Evolutionary conservation across 495 filamentous ascomycete species (phyloP).

Genomic region (Daldinia decipiens): DNA sequence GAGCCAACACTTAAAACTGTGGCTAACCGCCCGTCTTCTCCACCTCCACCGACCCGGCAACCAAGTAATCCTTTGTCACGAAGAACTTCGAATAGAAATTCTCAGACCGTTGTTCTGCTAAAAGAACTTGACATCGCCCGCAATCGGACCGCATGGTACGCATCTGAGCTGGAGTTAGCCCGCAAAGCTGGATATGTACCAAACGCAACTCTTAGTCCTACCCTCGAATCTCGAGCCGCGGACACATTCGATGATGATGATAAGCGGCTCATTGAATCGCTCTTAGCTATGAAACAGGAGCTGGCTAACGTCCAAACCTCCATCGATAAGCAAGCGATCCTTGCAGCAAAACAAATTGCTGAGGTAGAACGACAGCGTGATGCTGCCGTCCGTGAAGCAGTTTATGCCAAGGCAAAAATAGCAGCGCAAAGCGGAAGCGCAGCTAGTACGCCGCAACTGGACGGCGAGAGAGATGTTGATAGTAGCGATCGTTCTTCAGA

Average conservation of each 20-base stretch:
- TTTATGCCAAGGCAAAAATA: constrained; percentile 92
- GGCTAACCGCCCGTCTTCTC: constrained; percentile 59
- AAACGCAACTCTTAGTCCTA: constrained; percentile 74
- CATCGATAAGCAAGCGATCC: constrained; percentile 83
- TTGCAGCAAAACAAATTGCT: constrained; percentile 88
- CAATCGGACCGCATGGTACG: constrained; percentile 94
- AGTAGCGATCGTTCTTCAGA: constrained; percentile 75
- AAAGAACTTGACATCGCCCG: constrained; percentile 86
- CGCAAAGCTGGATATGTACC: constrained; percentile 86
- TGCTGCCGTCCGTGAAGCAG: constrained; percentile 88
- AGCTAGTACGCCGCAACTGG: constrained; percentile 75
- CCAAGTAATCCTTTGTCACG: constrained; percentile 60
- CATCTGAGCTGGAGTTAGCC: constrained; percentile 90
- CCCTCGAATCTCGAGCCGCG: constrained; percentile 76
- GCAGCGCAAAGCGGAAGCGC: constrained; percentile 79
- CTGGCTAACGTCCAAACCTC: constrained; percentile 84
- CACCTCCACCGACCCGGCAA: constrained; percentile 62
- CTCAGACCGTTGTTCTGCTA: constrained; percentile 69
- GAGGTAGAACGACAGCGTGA: constrained; percentile 94
- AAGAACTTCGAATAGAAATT: constrained; percentile 63
- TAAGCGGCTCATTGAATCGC: constrained; percentile 88
- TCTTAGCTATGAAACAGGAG: constrained; percentile 88
- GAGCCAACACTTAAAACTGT: constrained; percentile 58
- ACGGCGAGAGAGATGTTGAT: constrained; percentile 68
- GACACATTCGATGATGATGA: constrained; percentile 91